A percentile compares a stretch with the other conserved stretches of the same genome.
Conservation (phyloP, 2,329 filamentous ascomycete genomes). For the Aspergillus fischeri region DNA sequence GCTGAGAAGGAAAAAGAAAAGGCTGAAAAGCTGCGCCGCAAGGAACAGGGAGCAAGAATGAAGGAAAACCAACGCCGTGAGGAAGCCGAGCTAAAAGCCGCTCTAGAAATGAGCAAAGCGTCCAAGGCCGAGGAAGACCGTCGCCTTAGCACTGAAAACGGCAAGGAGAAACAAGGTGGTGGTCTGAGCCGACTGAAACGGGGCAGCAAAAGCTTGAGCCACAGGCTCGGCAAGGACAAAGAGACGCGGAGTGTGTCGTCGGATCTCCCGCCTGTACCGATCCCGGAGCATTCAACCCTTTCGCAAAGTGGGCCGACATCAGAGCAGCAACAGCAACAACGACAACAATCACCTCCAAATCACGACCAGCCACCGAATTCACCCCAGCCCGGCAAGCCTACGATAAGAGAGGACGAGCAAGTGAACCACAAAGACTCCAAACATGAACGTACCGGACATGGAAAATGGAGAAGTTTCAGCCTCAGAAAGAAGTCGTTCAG, state of each 20-base stretch:
- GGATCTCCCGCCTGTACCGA: constrained; percentile 16
- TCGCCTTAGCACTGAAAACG: constrained; percentile 28
- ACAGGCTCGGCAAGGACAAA: constrained; percentile 55
- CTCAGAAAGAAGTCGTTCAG: constrained; percentile 43
- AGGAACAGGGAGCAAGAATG: constrained; percentile 51
- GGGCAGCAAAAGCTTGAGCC: constrained; percentile 73
- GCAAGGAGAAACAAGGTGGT: constrained; percentile 34
- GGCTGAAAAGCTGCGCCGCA: constrained; percentile 53
- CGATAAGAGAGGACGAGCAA: constrained; percentile 16
- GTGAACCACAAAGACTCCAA: constrained; percentile 19
- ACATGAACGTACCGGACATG: constrained; percentile 15
- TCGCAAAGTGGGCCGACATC: constrained; percentile 7
- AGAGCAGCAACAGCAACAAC: constrained; percentile 4
- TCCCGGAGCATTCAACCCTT: constrained; percentile 15
- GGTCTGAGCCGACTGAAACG: constrained; percentile 64
- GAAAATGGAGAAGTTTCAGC: constrained; percentile 41
- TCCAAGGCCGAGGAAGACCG: constrained; percentile 54
- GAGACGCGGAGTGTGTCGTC: constrained; percentile 31
- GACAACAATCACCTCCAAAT: constrained; percentile 3
- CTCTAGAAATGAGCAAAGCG: constrained; percentile 63
- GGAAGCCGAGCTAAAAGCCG: constrained; percentile 59
- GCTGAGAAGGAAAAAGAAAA: constrained; percentile 48
- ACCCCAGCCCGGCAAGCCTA: constrained; percentile 5
- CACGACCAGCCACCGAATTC: constrained; percentile 4
- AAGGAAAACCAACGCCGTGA: constrained; percentile 49